Conservation (phyloP, 257 asterid genomes). For the Solanum raphanifolium region DNA sequence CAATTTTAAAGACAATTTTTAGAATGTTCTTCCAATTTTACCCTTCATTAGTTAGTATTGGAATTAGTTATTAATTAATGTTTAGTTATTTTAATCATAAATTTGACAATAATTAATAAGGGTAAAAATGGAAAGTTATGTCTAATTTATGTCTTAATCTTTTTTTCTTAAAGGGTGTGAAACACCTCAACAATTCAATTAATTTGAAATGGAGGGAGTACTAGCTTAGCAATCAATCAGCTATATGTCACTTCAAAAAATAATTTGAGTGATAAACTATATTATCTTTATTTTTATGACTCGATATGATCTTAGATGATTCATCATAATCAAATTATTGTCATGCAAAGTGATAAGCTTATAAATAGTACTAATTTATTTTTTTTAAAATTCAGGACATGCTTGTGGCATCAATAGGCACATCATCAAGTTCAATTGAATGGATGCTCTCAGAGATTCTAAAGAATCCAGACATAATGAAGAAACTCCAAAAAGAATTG, state of each 20-base stretch:
- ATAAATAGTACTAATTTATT: background rate
- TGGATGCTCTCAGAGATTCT: conserved; percentile 42
- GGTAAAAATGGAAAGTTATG: no score
- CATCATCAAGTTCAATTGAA: conserved; percentile 34
- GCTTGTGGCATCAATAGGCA: conserved; percentile 42
- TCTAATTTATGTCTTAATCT: no score
- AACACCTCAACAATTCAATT: no score
- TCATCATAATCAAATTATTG: background rate
- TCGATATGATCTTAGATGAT: background rate
- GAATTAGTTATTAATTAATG: no score
- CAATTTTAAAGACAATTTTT: background rate
- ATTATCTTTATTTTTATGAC: background rate
- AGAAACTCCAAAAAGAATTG: conserved; percentile 31
- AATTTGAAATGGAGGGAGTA: no score
- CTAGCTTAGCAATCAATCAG: background rate
- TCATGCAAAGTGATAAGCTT: background rate
- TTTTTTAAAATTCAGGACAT: conserved; percentile 25
- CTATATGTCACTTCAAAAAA: background rate
- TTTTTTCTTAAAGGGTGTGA: no score
- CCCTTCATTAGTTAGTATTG: no score
- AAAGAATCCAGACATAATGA: conserved; percentile 28
- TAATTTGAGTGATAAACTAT: background rate
- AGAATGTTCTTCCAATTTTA: no score
- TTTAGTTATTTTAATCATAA: no score
- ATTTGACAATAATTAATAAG: no score